Evolutionary conservation across 2,329 filamentous ascomycete genomes (phyloP), one percentile per base, ranked within the genome.

Genomic region (Phialophora verrucosa): DNA sequence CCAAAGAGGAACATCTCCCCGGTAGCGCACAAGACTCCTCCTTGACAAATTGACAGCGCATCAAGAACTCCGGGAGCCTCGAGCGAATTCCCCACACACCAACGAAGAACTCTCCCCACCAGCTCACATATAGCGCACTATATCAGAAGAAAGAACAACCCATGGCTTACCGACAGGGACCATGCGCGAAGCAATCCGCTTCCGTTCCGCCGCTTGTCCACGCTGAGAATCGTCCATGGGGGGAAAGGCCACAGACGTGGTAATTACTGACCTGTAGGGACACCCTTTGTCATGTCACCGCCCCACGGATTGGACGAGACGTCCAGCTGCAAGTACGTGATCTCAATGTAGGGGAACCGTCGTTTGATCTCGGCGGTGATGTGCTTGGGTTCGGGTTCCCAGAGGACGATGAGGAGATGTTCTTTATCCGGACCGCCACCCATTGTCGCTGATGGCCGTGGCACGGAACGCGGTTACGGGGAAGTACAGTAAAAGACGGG

Each of bases 291-390:
- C 49, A 35, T 14, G 6, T 60, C 58, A 20, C 47, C 29, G 6
- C 58, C 59, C 29, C 32, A 17, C 7, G 53, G 53, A 32, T 44
- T 51, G 8, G 17, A 58, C 65, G 47, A 70, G 68, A 53, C 58
- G 7, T 70, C 69, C 31, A 78, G 69, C 50, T 77, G 67, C 56
- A 76, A 69, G 68, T 78, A 84, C 10, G 75, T 78, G 58, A 85
- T 74, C n/a, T 81, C 76, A 67, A 84, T 76, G 71, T 80, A 72
- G 6, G 78, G 83, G 75, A 79, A 83, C 60, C 76, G 80, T 57
- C 75, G 74, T 44, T 73, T 78, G 61, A 83, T 78, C 58, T 73
- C 72, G 55, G 74, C 74, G 32, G 81, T 68, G 29, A 80, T 70
- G 1, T 74, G 70, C 27, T 74, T 75, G n/a, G 81, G 78, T 61